These are phyloP conservation scores for Scheffersomyces amazonensis DNA, from an alignment of 805 yeast genomes.

Conservation along the genomic window DNA sequence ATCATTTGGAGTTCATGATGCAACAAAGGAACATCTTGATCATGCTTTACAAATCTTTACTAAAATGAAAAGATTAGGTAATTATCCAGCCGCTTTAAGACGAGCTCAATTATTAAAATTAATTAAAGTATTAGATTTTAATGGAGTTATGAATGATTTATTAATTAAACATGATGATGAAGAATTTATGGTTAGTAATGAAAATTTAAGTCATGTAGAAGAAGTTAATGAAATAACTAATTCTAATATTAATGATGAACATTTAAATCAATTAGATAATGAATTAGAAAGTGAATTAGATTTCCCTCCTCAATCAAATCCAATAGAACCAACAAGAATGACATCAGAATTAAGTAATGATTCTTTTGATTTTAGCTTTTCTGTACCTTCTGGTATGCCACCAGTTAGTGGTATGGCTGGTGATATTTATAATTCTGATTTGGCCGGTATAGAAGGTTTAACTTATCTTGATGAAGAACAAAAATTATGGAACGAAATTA, in stretches of 20 bases:
- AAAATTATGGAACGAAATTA: constrained; percentile 72
- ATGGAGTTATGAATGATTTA: constrained; percentile 58
- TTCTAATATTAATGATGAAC: constrained; percentile 8
- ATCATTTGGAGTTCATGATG: constrained; percentile 79
- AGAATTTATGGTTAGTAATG: constrained; percentile 1
- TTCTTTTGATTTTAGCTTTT: constrained; percentile 13
- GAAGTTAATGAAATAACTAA: constrained; percentile 4
- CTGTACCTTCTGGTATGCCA: constrained; percentile 6
- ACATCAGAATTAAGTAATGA: constrained; percentile 18
- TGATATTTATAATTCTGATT: constrained; percentile 21
- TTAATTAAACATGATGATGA: constrained; percentile 58
- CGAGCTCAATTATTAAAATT: constrained; percentile 68
- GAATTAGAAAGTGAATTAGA: constrained; percentile 11
- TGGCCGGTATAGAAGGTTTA: constrained; percentile 42
- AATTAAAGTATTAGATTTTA: constrained; percentile 64
- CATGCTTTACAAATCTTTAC: constrained; percentile 70
- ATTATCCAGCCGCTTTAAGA: constrained; percentile 75
- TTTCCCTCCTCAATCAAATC: neutral
- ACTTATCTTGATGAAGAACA: constrained; percentile 42
- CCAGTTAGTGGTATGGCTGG: neutral
- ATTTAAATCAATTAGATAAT: constrained; percentile 8
- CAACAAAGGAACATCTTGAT: constrained; percentile 67
- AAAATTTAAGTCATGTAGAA: neutral
- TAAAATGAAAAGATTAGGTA: constrained; percentile 73
- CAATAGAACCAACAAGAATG: neutral